Conservation (phyloP, 2,329 filamentous ascomycete genomes). For the Canariomyces notabilis region DNA sequence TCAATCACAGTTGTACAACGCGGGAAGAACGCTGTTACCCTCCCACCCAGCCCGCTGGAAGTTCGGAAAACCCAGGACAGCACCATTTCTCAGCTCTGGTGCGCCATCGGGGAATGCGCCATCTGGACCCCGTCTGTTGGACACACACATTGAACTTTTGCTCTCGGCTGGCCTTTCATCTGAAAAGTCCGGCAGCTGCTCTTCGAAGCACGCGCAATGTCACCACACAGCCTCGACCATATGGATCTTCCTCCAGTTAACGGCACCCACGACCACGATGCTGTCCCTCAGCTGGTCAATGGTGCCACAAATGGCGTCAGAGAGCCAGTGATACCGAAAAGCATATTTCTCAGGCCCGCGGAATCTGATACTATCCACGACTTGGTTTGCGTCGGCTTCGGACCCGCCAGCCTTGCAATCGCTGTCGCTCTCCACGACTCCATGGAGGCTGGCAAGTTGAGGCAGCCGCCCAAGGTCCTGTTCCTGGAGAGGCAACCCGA, state of each 20-base stretch:
- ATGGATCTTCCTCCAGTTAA: conserved; percentile 14
- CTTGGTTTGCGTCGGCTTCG: conserved; percentile 86
- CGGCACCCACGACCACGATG: conserved; percentile 11
- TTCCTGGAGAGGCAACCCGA: conserved; percentile 81
- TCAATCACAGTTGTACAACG: not conserved
- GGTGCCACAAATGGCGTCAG: conserved; percentile 3
- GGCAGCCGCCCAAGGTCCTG: conserved; percentile 61
- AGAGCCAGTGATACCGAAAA: conserved; percentile 15
- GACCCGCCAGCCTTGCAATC: conserved; percentile 83
- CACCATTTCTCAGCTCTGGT: not conserved
- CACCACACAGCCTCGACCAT: conserved; percentile 21
- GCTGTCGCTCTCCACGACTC: conserved; percentile 83
- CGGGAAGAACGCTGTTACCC: not conserved
- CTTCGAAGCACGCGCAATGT: conserved; percentile 16
- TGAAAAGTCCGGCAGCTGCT: not conserved
- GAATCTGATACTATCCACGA: conserved; percentile 66
- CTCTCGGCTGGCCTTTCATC: not conserved
- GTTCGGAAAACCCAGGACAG: not conserved
- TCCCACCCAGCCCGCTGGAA: not conserved
- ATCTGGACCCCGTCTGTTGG: not conserved
- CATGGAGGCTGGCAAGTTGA: conserved; percentile 48
- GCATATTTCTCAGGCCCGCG: conserved; percentile 37
- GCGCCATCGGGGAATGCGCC: not conserved
- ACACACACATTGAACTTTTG: not conserved
- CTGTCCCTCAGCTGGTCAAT: conserved; percentile 12